phyloP scores from a whole-genome alignment of 495 filamentous ascomycete species.

The Penicillium bovifimosum region DNA sequence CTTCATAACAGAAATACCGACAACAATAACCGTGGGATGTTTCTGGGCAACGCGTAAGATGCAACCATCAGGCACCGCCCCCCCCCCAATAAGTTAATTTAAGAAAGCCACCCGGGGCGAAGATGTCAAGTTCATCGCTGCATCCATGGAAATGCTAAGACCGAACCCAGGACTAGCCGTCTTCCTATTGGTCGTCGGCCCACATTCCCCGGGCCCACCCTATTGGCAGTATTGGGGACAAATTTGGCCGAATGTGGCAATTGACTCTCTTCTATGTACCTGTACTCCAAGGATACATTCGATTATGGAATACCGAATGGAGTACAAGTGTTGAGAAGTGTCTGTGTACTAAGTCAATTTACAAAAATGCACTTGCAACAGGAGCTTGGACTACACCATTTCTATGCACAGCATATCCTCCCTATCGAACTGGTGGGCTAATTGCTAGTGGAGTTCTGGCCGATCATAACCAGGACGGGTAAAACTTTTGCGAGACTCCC shows the following conservation, averaged over 20 bases:
- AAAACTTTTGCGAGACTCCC: no score
- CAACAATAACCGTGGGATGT: background rate
- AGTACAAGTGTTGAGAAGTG: background rate
- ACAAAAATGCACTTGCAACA: no score
- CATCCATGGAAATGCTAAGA: no score
- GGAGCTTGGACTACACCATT: no score
- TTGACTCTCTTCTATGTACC: background rate
- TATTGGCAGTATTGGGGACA: background rate
- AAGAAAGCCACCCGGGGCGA: background rate
- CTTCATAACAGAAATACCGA: background rate
- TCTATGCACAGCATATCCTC: background rate
- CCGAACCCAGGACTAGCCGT: background rate
- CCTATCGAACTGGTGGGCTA: background rate
- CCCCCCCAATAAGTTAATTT: background rate
- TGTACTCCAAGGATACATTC: background rate
- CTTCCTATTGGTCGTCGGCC: background rate
- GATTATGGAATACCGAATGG: background rate
- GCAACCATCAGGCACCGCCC: background rate
- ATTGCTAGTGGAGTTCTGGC: background rate
- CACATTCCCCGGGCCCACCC: background rate
- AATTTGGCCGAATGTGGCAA: background rate
- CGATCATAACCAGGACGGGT: background rate
- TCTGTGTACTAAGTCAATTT: no score
- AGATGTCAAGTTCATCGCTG: no score
- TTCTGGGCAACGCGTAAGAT: background rate